phyloP scores from a whole-genome alignment of 495 filamentous ascomycete genomes.

The Apodospora peruviana region DNA sequence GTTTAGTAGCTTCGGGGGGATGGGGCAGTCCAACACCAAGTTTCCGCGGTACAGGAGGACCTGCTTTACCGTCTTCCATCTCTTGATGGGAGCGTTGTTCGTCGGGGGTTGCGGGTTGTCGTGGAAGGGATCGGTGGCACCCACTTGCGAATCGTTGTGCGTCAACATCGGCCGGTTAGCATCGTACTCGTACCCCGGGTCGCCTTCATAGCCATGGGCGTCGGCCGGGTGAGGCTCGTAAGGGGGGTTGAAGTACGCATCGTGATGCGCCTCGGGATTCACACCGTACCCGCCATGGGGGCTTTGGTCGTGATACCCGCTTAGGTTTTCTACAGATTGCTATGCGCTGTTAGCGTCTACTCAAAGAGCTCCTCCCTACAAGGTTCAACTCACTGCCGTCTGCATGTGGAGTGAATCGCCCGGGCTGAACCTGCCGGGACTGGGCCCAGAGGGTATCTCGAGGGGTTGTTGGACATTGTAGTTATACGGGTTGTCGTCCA shows the following conservation, averaged over 20 bases:
- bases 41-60: constrained; percentile 96
- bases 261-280: constrained; percentile 77
- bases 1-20: constrained; percentile 81
- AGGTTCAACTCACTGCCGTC: constrained; percentile 55
- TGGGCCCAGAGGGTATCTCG: constrained; percentile 58
- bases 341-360: constrained; percentile 21
- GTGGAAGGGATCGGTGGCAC: constrained; percentile 39
- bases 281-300: constrained; percentile 64
- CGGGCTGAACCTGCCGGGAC: constrained; percentile 36
- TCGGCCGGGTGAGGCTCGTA: constrained; percentile 66
- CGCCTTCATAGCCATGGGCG: constrained; percentile 41
- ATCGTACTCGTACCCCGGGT: constrained; percentile 30
- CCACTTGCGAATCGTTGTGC: constrained; percentile 40
- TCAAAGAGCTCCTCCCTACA: neutral
- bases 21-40: constrained; percentile 93
- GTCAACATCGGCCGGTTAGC: constrained; percentile 47
- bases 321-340: constrained; percentile 78
- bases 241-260: constrained; percentile 77
- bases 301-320: constrained; percentile 64
- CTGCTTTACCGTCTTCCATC: constrained; percentile 99
- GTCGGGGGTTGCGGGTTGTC: constrained; percentile 46
- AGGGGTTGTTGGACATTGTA: constrained; percentile 50
- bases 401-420: constrained; percentile 65
- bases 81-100: constrained; percentile 54
- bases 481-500: constrained; percentile 61